Evolutionary conservation across 2,329 filamentous ascomycete genomes (phyloP).

Genomic region (Onygenales sp.): DNA sequence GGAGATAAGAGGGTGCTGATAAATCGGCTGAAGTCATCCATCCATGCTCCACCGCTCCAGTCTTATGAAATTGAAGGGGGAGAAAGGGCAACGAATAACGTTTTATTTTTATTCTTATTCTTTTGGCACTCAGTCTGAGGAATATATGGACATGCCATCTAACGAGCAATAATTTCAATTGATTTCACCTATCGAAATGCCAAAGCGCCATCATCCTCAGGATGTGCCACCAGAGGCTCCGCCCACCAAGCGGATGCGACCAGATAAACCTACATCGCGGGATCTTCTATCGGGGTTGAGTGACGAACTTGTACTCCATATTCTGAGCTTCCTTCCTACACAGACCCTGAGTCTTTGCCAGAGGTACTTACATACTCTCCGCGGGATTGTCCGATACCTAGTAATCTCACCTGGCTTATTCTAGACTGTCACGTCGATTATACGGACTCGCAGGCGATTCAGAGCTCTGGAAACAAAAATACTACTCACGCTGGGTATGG

Average conservation of each 20-base stretch:
- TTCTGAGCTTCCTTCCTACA: constrained; percentile 67
- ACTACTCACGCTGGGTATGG: constrained; percentile 78
- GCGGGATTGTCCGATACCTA: not conserved
- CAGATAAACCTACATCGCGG: constrained; percentile 5
- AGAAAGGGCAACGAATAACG: too few species aligned
- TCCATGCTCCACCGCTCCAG: too few species aligned
- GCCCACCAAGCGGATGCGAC: constrained; percentile 8
- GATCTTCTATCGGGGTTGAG: constrained; percentile 67
- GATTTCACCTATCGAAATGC: constrained; percentile 3
- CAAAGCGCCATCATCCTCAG: constrained; percentile 7
- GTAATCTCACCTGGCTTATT: not conserved
- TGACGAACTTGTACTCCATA: constrained; percentile 78
- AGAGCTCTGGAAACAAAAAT: constrained; percentile 83
- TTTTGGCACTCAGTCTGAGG: not conserved
- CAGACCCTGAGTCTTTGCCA: constrained; percentile 56
- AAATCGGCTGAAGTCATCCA: too few species aligned
- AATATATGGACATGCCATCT: too few species aligned
- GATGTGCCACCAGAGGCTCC: constrained; percentile 4
- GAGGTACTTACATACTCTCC: constrained; percentile 33
- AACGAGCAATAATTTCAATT: not conserved
- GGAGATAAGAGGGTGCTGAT: too few species aligned
- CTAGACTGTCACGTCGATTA: constrained; percentile 58
- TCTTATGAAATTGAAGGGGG: too few species aligned
- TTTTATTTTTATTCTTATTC: not conserved
- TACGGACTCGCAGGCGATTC: constrained; percentile 65